Conservation (phyloP, 1,139 yeast species). For the Groenewaldozyma auringiensis region DNA sequence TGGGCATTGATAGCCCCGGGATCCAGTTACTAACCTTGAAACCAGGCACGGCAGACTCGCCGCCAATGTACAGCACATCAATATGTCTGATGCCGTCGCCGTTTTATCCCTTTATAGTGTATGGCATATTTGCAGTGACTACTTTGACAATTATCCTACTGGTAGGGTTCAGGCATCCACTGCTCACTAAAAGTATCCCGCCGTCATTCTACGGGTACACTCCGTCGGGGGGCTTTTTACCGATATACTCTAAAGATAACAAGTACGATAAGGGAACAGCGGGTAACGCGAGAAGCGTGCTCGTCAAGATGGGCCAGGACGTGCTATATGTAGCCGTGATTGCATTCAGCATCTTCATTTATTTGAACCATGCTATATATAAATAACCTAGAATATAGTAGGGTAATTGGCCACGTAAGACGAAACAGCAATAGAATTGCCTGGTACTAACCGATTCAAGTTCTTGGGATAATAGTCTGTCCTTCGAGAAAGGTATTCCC, state of each 20-base stretch:
- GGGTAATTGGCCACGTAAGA: slow-evolving; percentile 8
- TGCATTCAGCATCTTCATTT: not conserved
- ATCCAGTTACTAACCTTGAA: slow-evolving; percentile 66
- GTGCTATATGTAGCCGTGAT: not conserved
- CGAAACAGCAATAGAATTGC: slow-evolving; percentile 3
- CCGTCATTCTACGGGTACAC: not conserved
- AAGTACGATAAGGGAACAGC: not conserved
- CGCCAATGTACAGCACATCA: slow-evolving; percentile 36
- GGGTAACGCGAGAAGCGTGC: not conserved
- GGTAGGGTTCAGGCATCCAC: slow-evolving; percentile 12
- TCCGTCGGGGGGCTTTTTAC: not conserved
- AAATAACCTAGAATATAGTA: slow-evolving; percentile 6
- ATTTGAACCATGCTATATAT: slow-evolving; percentile 4
- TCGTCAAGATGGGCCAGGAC: not conserved
- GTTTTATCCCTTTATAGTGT: slow-evolving; percentile 38
- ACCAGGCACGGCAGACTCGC: slow-evolving; percentile 12
- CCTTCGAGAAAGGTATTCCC: slow-evolving; percentile 65
- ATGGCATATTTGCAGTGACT: slow-evolving; percentile 21
- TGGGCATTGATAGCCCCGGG: slow-evolving; percentile 81
- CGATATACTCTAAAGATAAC: not conserved
- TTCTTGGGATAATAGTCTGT: slow-evolving; percentile 54
- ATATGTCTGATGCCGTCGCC: slow-evolving; percentile 73
- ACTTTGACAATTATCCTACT: slow-evolving; percentile 14
- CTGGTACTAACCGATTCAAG: slow-evolving; percentile 38
- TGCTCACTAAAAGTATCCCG: not conserved